phyloP scores from a whole-genome alignment of 495 filamentous ascomycete species.

The Mycothermus thermophilus region DNA sequence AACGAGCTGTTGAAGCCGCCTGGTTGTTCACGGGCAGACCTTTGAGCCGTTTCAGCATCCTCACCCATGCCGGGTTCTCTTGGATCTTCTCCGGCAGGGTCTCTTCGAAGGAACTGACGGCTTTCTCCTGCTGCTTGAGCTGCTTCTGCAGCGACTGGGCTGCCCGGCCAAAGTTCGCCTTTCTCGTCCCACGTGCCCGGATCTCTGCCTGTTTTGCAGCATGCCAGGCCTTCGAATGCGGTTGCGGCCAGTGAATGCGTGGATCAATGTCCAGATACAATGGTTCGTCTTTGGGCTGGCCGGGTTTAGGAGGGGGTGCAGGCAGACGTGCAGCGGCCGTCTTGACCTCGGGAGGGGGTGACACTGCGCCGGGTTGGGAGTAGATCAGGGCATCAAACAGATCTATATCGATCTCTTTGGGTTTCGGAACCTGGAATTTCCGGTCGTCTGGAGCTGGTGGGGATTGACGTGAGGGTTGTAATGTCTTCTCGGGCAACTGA shows the following conservation, averaged over 20 bases:
- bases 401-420: conserved; percentile 1
- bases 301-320: background rate
- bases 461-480: background rate
- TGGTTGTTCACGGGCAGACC: too few species aligned
- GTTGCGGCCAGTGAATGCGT: conserved; percentile 25
- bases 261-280: conserved; percentile 28
- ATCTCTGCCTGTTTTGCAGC: conserved; percentile 31
- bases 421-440: background rate
- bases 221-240: conserved; percentile 26
- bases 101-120: conserved; percentile 9
- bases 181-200: conserved; percentile 23
- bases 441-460: background rate
- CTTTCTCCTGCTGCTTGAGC: conserved; percentile 7
- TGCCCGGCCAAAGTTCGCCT: conserved; percentile 28
- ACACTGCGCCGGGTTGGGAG: conserved; percentile 6
- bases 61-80: conserved; percentile 18
- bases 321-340: background rate
- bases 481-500: background rate
- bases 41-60: conserved; percentile 7
- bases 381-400: conserved; percentile 9
- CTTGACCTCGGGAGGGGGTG: conserved; percentile 3
- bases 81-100: conserved; percentile 17
- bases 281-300: conserved; percentile 9
- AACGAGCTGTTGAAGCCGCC: background rate
- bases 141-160: conserved; percentile 22